Conservation (phyloP, 2,329 filamentous ascomycete species). For the Colletotrichum theobromicola region DNA sequence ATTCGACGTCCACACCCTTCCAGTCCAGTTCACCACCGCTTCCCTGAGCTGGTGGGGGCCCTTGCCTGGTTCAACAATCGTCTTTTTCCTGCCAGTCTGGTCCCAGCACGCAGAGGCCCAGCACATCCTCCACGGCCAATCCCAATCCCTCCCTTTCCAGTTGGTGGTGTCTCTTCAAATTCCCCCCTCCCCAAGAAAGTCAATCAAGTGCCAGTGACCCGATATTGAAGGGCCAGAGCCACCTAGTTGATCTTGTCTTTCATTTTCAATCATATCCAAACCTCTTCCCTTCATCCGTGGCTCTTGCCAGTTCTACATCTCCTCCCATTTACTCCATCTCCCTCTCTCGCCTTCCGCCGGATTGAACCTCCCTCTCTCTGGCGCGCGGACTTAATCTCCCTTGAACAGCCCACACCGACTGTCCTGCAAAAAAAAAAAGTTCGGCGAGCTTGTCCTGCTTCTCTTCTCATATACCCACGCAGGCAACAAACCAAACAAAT, state of each 20-base stretch:
- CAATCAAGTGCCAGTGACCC: slow-evolving; percentile 22
- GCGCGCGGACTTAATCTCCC: slow-evolving; percentile 21
- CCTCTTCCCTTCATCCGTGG: slow-evolving; percentile 22
- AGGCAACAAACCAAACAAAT: not conserved
- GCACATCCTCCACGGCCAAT: not conserved
- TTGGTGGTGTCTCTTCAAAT: slow-evolving; percentile 13
- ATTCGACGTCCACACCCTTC: not conserved
- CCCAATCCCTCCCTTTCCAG: slow-evolving; percentile 7
- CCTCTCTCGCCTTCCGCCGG: slow-evolving; percentile 18
- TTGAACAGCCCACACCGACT: slow-evolving; percentile 13
- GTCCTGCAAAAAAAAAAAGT: slow-evolving; percentile 4
- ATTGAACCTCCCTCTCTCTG: slow-evolving; percentile 21
- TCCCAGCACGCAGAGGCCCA: not conserved
- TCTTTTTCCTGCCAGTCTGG: slow-evolving; percentile 17
- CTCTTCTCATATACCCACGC: slow-evolving; percentile 13
- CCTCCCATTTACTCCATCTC: slow-evolving; percentile 15
- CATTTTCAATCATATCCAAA: slow-evolving; percentile 21
- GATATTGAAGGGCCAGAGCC: slow-evolving; percentile 22
- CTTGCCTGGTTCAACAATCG: slow-evolving; percentile 25
- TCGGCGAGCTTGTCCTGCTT: slow-evolving; percentile 17
- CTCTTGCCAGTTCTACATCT: not conserved
- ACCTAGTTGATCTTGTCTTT: slow-evolving; percentile 2
- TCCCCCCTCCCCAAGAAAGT: slow-evolving; percentile 20
- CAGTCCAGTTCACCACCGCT: slow-evolving; percentile 7
- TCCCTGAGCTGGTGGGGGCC: slow-evolving; percentile 21